phyloP scores from a whole-genome alignment of 768 basidiomycete genomes.

The Auricularia cornea region DNA sequence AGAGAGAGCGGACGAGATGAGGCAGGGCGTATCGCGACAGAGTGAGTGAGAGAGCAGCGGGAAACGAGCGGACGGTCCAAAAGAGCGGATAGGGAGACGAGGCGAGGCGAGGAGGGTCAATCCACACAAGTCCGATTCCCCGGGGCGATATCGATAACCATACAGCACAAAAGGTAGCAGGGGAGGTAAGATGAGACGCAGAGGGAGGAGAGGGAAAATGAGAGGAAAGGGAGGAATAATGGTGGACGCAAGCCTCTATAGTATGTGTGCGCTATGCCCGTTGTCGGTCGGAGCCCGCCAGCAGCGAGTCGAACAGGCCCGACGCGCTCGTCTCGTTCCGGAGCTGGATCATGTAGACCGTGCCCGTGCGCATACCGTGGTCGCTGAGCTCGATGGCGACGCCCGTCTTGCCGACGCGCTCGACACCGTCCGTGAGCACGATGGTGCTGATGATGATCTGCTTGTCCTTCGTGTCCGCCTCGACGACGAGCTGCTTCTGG shows the following conservation, averaged over 20 bases:
- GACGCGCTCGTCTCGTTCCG: constrained; percentile 81
- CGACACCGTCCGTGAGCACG: constrained; percentile 91
- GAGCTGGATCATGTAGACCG: constrained; percentile 95
- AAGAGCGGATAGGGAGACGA: not conserved
- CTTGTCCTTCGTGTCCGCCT: constrained; percentile 69
- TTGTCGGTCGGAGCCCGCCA: constrained; percentile 79
- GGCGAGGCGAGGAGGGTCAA: too few species aligned
- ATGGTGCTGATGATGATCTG: constrained; percentile 88
- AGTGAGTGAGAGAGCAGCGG: too few species aligned
- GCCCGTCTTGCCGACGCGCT: constrained; percentile 97
- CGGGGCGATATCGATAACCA: not conserved
- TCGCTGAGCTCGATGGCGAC: constrained; percentile 94
- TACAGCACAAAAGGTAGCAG: not conserved
- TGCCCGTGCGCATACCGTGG: constrained; percentile 82
- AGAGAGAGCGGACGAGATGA: too few species aligned
- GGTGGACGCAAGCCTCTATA: not conserved
- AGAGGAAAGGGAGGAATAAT: not conserved
- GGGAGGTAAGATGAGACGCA: not conserved
- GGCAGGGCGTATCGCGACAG: too few species aligned
- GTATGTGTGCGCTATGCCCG: not conserved
- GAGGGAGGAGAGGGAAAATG: not conserved
- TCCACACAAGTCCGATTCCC: not conserved
- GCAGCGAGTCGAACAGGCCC: constrained; percentile 76
- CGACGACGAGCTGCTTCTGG: constrained; percentile 93
- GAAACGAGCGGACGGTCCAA: not conserved